Conservation (phyloP, 2,329 filamentous ascomycete species). For the Cordyceps militaris region DNA sequence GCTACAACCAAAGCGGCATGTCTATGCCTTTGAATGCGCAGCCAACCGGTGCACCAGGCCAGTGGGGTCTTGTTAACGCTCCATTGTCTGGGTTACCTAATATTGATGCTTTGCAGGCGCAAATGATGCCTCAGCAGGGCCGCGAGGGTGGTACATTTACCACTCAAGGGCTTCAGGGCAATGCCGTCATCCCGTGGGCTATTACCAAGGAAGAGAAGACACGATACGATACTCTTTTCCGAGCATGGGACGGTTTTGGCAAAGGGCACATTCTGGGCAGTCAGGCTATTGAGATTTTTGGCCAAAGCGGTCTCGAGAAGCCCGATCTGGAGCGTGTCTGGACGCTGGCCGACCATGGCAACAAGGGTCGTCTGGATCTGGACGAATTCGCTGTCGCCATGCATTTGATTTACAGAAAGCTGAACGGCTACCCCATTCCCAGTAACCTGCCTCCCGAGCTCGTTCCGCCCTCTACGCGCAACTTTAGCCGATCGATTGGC, state of each 20-base stretch:
- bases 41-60: constrained; percentile 84
- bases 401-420: constrained; percentile 96
- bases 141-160: constrained; percentile 78
- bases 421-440: constrained; percentile 92
- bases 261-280: constrained; percentile 90
- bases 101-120: constrained; percentile 83
- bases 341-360: constrained; percentile 89
- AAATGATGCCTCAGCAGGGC: constrained; percentile 96
- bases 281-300: constrained; percentile 93
- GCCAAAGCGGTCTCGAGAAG: constrained; percentile 89
- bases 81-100: constrained; percentile 85
- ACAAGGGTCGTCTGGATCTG: constrained; percentile 88
- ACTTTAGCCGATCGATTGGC: constrained; percentile 87
- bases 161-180: constrained; percentile 80
- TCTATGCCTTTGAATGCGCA: constrained; percentile 73
- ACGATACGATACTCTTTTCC: constrained; percentile 90
- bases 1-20: constrained; percentile 59
- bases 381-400: constrained; percentile 98
- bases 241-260: constrained; percentile 89
- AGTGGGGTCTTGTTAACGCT: constrained; percentile 97
- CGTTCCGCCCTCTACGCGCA: constrained; percentile 87
- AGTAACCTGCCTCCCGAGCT: constrained; percentile 83
- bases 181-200: constrained; percentile 94
- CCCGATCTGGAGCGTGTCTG: constrained; percentile 85
- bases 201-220: constrained; percentile 99